Conservation (phyloP, 2,329 filamentous ascomycete genomes). For the Bipolaris sorokiniana region DNA sequence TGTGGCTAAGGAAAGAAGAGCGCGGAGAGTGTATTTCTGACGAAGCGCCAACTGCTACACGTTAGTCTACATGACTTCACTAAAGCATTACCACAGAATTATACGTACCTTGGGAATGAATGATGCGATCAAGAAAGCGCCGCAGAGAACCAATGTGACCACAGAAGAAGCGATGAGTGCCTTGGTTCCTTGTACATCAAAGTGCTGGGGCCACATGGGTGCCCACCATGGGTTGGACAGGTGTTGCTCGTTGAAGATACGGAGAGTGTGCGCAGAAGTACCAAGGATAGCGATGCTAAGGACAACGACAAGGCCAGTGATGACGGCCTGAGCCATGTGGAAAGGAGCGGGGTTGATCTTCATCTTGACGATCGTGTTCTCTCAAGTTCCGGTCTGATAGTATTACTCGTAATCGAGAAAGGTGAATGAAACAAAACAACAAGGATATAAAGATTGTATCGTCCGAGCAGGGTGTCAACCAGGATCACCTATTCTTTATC, state of each 20-base stretch:
- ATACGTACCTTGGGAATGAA: slow-evolving; percentile 44
- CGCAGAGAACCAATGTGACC: slow-evolving; percentile 49
- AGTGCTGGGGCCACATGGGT: slow-evolving; percentile 56
- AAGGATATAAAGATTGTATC: slow-evolving; percentile 9
- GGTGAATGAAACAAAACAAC: neutral
- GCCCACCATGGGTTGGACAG: slow-evolving; percentile 56
- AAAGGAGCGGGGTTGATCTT: slow-evolving; percentile 49
- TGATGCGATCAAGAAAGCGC: slow-evolving; percentile 41
- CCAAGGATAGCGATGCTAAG: slow-evolving; percentile 53
- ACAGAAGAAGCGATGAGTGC: slow-evolving; percentile 50
- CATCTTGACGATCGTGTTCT: slow-evolving; percentile 26
- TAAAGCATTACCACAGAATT: neutral
- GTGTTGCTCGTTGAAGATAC: slow-evolving; percentile 52
- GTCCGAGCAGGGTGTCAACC: slow-evolving; percentile 30
- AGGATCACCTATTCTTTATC: slow-evolving; percentile 34
- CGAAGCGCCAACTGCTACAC: slow-evolving; percentile 38
- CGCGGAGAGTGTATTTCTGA: slow-evolving; percentile 47
- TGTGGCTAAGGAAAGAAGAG: slow-evolving; percentile 46
- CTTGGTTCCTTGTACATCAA: slow-evolving; percentile 53
- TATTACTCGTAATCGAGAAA: slow-evolving; percentile 1
- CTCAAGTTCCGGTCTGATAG: neutral
- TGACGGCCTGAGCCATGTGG: slow-evolving; percentile 42
- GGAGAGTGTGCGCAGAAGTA: slow-evolving; percentile 52
- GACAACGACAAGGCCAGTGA: slow-evolving; percentile 47
- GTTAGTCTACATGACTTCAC: slow-evolving; percentile 11